Percentiles rank a stretch among this genome's conserved stretches.
Evolutionary conservation across 2,329 filamentous ascomycete genomes (phyloP).

Genomic region (Monilinia fructicola): DNA sequence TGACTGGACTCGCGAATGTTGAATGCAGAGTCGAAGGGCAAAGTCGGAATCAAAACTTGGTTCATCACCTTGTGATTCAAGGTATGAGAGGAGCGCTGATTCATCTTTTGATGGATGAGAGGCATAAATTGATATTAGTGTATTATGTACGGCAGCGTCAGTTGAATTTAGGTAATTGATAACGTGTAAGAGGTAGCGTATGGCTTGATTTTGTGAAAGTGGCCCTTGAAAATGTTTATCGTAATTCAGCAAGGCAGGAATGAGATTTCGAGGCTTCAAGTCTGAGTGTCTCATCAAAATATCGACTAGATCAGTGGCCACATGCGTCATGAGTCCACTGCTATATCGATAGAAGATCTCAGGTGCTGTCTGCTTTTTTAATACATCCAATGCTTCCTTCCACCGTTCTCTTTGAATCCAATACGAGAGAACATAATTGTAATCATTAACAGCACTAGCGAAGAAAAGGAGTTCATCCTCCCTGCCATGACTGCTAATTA

Average conservation of each 20-base stretch:
- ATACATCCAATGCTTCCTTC: conserved; percentile 79
- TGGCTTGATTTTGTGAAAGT: conserved; percentile 78
- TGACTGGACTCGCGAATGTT: conserved; percentile 87
- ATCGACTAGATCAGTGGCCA: conserved; percentile 83
- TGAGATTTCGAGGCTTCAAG: conserved; percentile 81
- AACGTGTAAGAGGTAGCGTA: conserved; percentile 89
- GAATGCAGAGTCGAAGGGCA: conserved; percentile 90
- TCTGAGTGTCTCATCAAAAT: conserved; percentile 90
- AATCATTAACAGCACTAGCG: conserved; percentile 84
- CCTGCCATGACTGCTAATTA: conserved; percentile 91
- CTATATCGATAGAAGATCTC: conserved; percentile 97
- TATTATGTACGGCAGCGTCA: conserved; percentile 91
- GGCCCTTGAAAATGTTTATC: conserved; percentile 73
- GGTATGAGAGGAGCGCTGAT: conserved; percentile 79
- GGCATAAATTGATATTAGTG: conserved; percentile 92
- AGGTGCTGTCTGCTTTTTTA: conserved; percentile 89
- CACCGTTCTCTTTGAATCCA: conserved; percentile 96
- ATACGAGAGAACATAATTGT: conserved; percentile 92
- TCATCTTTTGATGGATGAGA: conserved; percentile 82
- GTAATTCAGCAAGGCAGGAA: conserved; percentile 91
- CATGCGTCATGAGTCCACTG: conserved; percentile 92
- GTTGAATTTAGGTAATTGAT: conserved; percentile 82
- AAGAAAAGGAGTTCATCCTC: conserved; percentile 92
- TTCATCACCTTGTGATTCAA: conserved; percentile 85
- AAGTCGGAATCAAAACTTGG: conserved; percentile 93